These are phyloP conservation scores for Excoecaria agallocha DNA, from an alignment of 345 rosid species.

Conservation along the genomic window DNA sequence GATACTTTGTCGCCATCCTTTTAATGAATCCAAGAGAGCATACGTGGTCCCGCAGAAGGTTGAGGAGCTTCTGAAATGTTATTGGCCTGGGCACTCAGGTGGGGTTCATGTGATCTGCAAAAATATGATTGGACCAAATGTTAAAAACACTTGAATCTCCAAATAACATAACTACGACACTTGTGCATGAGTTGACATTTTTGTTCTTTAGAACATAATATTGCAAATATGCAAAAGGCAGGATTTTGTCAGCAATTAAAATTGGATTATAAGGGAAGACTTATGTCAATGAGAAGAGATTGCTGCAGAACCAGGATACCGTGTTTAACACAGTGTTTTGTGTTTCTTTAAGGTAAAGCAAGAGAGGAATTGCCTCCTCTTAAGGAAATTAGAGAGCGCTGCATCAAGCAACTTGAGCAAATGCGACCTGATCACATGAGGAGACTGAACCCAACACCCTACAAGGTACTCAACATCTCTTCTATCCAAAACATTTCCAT, in stretches of 20 bases:
- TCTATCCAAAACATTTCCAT: background rate
- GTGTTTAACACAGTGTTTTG: conserved; percentile 2
- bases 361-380: conserved; percentile 74
- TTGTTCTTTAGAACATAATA: background rate
- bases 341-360: conserved; percentile 42
- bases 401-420: conserved; percentile 79
- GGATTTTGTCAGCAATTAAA: no score
- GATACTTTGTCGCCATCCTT: conserved; percentile 93
- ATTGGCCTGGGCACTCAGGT: conserved; percentile 91
- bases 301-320: background rate
- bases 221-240: background rate
- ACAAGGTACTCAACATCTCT: conserved; percentile 51
- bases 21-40: conserved; percentile 92
- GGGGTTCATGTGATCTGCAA: background rate
- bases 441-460: conserved; percentile 89
- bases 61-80: conserved; percentile 87
- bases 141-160: background rate
- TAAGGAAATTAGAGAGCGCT: conserved; percentile 62
- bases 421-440: conserved; percentile 97
- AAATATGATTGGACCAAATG: background rate
- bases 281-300: background rate
- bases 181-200: background rate
- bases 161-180: background rate
- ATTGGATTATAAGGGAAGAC: background rate
- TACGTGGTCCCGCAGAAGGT: conserved; percentile 89